A percentile compares a stretch with the other conserved stretches of the same genome.
phyloP scores from a whole-genome alignment of 306 rosid species.

The Bauhinia variegata region DNA sequence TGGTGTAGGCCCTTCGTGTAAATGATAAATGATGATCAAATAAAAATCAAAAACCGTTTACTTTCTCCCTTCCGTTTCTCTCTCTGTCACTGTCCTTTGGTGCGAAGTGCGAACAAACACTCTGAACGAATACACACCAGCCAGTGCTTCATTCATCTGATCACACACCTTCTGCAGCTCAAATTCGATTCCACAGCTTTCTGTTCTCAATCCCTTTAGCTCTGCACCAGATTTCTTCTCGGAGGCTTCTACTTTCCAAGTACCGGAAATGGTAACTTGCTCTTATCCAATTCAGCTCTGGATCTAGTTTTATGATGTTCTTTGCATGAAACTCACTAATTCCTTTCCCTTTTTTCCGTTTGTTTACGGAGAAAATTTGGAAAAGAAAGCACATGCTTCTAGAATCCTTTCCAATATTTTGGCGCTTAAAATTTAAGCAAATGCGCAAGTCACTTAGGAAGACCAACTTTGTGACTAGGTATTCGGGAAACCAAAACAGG shows the following conservation, averaged over 20 bases:
- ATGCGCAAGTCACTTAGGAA: not conserved
- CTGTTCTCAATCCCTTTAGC: not conserved
- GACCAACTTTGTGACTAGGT: not conserved
- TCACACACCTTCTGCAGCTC: slow-evolving; percentile 2
- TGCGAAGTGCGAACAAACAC: slow-evolving; percentile 6
- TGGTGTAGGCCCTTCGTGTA: too few relatives aligned
- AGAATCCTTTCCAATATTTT: not conserved
- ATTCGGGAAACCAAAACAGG: not conserved
- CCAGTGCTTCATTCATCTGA: not conserved
- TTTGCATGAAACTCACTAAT: not conserved
- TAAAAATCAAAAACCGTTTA: not conserved
- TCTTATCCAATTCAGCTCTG: slow-evolving; percentile 9
- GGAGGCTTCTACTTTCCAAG: not conserved
- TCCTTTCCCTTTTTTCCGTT: not conserved
- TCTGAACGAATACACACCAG: not conserved
- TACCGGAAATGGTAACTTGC: slow-evolving; percentile 33
- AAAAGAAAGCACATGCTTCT: not conserved
- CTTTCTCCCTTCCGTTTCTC: not conserved
- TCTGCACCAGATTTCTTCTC: not conserved
- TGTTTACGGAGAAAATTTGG: slow-evolving; percentile 7
- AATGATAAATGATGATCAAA: not conserved
- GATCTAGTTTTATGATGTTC: slow-evolving; percentile 9
- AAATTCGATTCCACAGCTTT: not conserved
- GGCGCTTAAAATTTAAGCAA: slow-evolving; percentile 1
- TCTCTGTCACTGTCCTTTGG: not conserved